Evolutionary conservation across 495 filamentous ascomycete genomes (phyloP), one percentile per base, ranked within the genome.

Genomic region (Corynascus novoguineensis): DNA sequence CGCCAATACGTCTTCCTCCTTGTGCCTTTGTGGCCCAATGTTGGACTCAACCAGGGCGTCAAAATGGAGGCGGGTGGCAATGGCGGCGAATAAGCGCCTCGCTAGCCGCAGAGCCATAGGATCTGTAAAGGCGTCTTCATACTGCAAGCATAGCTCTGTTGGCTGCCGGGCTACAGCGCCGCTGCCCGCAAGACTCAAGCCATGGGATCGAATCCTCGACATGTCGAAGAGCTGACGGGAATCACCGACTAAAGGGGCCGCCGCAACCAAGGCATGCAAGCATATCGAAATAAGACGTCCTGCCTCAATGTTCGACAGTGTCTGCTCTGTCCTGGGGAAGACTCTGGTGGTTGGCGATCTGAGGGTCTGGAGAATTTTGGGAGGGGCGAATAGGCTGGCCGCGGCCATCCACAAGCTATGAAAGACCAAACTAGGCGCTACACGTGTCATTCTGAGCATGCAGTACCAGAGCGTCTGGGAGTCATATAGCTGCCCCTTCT

Each of bases 351-450:
- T 73, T 7, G 71, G 68, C 9, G 73, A 75, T 7, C 71, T 71
- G 44, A 68, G 62, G 27, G 63, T 63, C 59, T 77, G 71, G 14
- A 89, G 74, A 19, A 79, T 69, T 49, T 75, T 76, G 2, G 87
- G 86, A 0, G 85, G 83, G 24, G 78, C 73, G 64, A 90, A 92
- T 12, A 92, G 70, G 34, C 78, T 73, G 22, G 83, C 83, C n/a
- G 85, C 67, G 8, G 86, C 81, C 64, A 77, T 78, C 89, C 90
- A 95, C 5, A 96, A 70, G 57, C 86, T 90, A 61, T 91, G 81
- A 49, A 90, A 83, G 0, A 89, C 78, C 52, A 90, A 69, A 40
- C 65, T 78, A 31, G 73, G 81, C 14, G 68, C 75, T 48, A 71
- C 68, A 50, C 71, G 75, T 37, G 75, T 84, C 64, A 79, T 63